Evolutionary conservation across 2,329 filamentous ascomycete genomes (phyloP).

Genomic region (Ceratocystis diversiconidia): DNA sequence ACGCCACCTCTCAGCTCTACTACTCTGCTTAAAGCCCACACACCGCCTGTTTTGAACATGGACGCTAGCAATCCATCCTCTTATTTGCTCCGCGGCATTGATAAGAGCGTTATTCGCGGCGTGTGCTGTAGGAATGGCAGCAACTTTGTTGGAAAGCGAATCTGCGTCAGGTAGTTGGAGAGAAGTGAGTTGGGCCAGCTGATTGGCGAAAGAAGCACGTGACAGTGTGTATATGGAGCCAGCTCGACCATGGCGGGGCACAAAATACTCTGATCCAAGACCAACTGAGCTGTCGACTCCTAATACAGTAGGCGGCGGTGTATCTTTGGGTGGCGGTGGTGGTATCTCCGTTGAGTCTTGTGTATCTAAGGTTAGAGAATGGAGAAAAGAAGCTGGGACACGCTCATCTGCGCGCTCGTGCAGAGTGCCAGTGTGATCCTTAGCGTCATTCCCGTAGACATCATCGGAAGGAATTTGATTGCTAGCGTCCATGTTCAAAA

Average conservation of each 20-base stretch:
- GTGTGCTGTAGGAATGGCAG: constrained; percentile 69
- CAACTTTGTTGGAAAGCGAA: constrained; percentile 68
- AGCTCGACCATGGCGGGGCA: constrained; percentile 51
- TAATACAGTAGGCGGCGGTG: constrained; percentile 25
- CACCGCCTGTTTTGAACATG: too few relatives aligned
- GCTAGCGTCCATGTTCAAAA: constrained; percentile 53
- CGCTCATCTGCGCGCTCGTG: constrained; percentile 42
- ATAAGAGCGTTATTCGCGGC: constrained; percentile 72
- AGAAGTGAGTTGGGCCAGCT: constrained; percentile 81
- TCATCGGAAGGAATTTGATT: constrained; percentile 63
- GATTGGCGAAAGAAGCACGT: constrained; percentile 80
- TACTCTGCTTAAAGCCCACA: too few relatives aligned
- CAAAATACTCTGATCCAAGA: constrained; percentile 39
- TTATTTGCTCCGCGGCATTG: constrained; percentile 81
- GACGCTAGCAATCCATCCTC: constrained; percentile 86
- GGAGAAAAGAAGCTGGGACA: constrained; percentile 29
- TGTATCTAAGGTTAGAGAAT: constrained; percentile 27
- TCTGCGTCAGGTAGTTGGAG: constrained; percentile 77
- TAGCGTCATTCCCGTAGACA: constrained; percentile 52
- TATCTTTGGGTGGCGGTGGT: constrained; percentile 34
- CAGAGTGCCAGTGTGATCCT: constrained; percentile 43
- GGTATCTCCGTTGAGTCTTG: neutral
- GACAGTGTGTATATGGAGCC: constrained; percentile 91
- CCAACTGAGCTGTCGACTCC: neutral
- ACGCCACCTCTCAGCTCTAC: too few relatives aligned